Conservation (phyloP, 2,329 filamentous ascomycete genomes). For the Colletotrichum camelliae region DNA sequence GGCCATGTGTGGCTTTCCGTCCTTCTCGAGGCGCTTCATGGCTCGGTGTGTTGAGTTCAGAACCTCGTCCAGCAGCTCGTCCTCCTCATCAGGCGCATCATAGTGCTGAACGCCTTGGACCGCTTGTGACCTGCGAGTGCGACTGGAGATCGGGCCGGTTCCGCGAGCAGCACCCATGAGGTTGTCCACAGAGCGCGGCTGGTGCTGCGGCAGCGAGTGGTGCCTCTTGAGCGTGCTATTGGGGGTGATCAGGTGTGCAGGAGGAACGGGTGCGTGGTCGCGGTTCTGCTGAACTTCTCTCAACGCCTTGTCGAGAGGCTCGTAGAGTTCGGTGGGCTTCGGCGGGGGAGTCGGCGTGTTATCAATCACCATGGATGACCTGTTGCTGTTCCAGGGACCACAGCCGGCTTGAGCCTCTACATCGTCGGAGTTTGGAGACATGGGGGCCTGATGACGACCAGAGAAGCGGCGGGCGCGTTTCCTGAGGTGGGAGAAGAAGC, state of each 20-base stretch:
- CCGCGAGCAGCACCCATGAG: slow-evolving; percentile 59
- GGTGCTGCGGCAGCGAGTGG: slow-evolving; percentile 65
- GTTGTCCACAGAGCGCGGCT: slow-evolving; percentile 69
- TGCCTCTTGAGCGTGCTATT: slow-evolving; percentile 66
- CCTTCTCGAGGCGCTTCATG: slow-evolving; percentile 72
- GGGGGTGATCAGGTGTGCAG: slow-evolving; percentile 56
- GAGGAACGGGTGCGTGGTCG: slow-evolving; percentile 56
- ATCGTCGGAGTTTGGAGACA: slow-evolving; percentile 82
- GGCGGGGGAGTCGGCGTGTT: slow-evolving; percentile 52
- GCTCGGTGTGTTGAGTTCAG: slow-evolving; percentile 78
- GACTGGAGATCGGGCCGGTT: slow-evolving; percentile 72
- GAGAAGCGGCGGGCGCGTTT: slow-evolving; percentile 94
- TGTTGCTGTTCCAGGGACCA: slow-evolving; percentile 84
- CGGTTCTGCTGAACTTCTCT: slow-evolving; percentile 57
- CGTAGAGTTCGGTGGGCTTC: slow-evolving; percentile 59
- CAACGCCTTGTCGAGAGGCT: slow-evolving; percentile 64
- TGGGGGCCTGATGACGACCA: slow-evolving; percentile 83
- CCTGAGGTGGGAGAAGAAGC: slow-evolving; percentile 96
- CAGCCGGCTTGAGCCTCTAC: slow-evolving; percentile 93
- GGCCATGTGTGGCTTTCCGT: slow-evolving; percentile 62
- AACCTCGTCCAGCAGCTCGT: slow-evolving; percentile 92
- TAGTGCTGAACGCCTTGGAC: slow-evolving; percentile 81
- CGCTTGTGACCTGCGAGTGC: slow-evolving; percentile 80
- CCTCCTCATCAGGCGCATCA: slow-evolving; percentile 94
- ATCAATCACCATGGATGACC: slow-evolving; percentile 84